These are phyloP conservation scores for Verticillium klebahnii DNA, from an alignment of 2,329 filamentous ascomycete genomes.

Conservation along the genomic window DNA sequence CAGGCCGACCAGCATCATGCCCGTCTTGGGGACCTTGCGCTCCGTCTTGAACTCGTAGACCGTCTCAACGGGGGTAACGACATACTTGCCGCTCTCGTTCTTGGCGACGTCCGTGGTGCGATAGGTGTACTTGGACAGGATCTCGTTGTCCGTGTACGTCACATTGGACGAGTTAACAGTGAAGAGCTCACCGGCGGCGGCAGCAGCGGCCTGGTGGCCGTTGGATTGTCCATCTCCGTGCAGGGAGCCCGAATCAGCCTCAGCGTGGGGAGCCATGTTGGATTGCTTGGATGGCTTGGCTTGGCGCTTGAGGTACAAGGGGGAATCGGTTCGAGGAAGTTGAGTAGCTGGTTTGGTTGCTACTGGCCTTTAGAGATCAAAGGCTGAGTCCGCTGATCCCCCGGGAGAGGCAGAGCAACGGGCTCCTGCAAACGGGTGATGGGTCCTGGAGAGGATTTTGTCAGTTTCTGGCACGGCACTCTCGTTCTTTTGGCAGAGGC, in stretches of 20 bases:
- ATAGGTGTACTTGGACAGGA: constrained; percentile 94
- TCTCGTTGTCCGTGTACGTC: constrained; percentile 79
- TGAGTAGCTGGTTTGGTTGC: constrained; percentile 13
- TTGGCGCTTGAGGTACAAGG: constrained; percentile 18
- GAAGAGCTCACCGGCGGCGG: constrained; percentile 57
- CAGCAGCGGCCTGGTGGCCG: constrained; percentile 35
- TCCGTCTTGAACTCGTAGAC: constrained; percentile 97
- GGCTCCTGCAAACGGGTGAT: constrained; percentile 95
- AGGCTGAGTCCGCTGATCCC: constrained; percentile 67
- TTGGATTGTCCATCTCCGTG: constrained; percentile 54
- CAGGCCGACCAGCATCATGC: constrained; percentile 96
- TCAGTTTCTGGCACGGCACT: constrained; percentile 16
- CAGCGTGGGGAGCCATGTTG: constrained; percentile 89
- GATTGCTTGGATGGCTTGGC: constrained; percentile 25
- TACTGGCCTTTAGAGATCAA: constrained; percentile 19
- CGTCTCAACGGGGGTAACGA: constrained; percentile 83
- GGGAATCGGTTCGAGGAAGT: constrained; percentile 6
- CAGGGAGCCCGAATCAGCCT: constrained; percentile 60
- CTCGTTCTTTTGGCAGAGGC: neutral
- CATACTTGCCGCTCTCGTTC: constrained; percentile 65
- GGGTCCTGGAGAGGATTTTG: constrained; percentile 53
- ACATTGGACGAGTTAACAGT: constrained; percentile 91
- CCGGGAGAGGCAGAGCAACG: constrained; percentile 87
- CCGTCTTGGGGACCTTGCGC: constrained; percentile 86
- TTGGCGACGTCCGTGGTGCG: constrained; percentile 82